Conservation (phyloP, 2,329 filamentous ascomycete species). For the Lomentospora prolificans region DNA sequence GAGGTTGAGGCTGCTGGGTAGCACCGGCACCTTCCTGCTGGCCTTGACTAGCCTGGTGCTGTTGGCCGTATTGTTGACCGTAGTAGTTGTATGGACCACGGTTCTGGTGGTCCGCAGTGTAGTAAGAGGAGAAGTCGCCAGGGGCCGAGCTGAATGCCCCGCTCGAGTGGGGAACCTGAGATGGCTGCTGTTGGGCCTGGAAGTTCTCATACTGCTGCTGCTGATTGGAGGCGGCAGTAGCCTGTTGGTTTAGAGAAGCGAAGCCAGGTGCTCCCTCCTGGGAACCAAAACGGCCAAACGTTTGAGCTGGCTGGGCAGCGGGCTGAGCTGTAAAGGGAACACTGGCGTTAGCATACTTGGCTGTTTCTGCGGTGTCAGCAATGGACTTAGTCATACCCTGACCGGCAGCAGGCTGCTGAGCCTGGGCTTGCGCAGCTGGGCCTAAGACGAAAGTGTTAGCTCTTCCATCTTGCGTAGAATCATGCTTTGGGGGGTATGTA, state of each 20-base stretch:
- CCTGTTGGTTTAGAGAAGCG: conserved; percentile 77
- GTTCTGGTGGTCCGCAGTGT: conserved; percentile 63
- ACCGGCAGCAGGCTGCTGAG: conserved; percentile 15
- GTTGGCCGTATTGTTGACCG: conserved; percentile 46
- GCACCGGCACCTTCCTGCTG: conserved; percentile 60
- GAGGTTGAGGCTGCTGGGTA: conserved; percentile 36
- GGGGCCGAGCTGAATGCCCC: conserved; percentile 65
- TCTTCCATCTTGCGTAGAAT: background rate
- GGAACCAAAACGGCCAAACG: conserved; percentile 56
- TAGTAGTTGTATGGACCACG: conserved; percentile 74
- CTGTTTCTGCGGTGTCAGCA: conserved; percentile 10
- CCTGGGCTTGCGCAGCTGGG: conserved; percentile 16
- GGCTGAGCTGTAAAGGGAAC: conserved; percentile 30
- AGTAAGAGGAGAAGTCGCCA: conserved; percentile 76
- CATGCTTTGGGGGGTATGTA: background rate
- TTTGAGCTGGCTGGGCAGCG: conserved; percentile 44
- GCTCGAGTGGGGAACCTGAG: conserved; percentile 47
- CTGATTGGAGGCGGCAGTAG: conserved; percentile 32
- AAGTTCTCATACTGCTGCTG: conserved; percentile 51
- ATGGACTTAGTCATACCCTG: conserved; percentile 10
- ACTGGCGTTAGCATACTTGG: conserved; percentile 14
- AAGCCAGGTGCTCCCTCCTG: conserved; percentile 56
- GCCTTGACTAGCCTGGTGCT: conserved; percentile 49
- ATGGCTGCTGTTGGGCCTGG: conserved; percentile 47
- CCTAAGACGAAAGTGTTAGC: conserved; percentile 11